Conservation (phyloP, 495 filamentous ascomycete genomes). For the Viridothelium virens region DNA sequence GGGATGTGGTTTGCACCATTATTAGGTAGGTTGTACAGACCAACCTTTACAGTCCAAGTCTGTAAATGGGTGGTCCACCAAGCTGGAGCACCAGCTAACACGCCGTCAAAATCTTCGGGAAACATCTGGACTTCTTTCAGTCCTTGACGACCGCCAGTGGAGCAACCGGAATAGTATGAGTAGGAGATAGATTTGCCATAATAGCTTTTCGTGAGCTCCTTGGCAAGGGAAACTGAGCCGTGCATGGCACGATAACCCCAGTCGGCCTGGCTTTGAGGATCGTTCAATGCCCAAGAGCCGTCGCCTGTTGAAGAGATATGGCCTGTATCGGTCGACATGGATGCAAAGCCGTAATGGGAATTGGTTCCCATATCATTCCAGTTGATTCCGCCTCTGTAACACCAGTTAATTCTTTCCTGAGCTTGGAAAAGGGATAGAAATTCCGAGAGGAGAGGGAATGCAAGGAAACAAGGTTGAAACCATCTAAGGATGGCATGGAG, state of each 20-base stretch:
- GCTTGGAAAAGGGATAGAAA: not conserved
- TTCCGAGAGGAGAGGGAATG: not conserved
- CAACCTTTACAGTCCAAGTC: constrained; percentile 39
- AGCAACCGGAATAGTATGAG: constrained; percentile 53
- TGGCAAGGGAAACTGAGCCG: constrained; percentile 38
- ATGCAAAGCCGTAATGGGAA: constrained; percentile 43
- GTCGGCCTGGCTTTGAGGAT: constrained; percentile 29
- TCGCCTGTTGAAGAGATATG: constrained; percentile 40
- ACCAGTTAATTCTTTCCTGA: not conserved
- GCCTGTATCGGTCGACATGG: constrained; percentile 50
- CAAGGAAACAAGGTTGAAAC: not conserved
- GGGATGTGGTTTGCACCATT: constrained; percentile 46
- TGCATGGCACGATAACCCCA: constrained; percentile 49
- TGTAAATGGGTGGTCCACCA: constrained; percentile 48
- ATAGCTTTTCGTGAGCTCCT: constrained; percentile 36
- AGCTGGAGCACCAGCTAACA: constrained; percentile 52
- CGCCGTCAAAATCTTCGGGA: constrained; percentile 58
- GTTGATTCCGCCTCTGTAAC: constrained; percentile 41
- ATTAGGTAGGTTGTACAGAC: constrained; percentile 29
- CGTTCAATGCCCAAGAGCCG: constrained; percentile 42
- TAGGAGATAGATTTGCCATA: constrained; percentile 39
- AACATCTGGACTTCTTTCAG: constrained; percentile 46
- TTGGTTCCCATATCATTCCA: constrained; percentile 47
- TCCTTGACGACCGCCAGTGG: constrained; percentile 53
- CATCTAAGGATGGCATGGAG: not conserved